Evolutionary conservation across 306 rosid genomes (phyloP).

Genomic region (Bauhinia variegata): DNA sequence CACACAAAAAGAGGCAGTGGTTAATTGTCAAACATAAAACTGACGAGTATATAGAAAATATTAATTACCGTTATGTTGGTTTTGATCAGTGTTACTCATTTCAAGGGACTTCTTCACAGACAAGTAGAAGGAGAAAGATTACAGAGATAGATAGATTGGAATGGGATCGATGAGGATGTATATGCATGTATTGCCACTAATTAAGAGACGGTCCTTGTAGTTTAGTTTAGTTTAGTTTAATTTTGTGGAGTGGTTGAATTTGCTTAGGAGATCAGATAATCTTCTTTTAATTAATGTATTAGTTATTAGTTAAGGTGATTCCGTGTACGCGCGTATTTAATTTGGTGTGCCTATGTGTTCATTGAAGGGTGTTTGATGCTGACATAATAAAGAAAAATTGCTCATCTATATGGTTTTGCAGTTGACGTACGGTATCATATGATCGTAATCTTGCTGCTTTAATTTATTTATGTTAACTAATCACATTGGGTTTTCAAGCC

Average conservation of each 20-base stretch:
- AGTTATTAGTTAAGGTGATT: neutral
- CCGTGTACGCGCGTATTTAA: too few species aligned
- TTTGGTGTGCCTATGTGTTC: neutral
- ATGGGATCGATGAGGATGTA: neutral
- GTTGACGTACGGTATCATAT: neutral
- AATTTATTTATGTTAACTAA: neutral
- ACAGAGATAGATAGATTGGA: neutral
- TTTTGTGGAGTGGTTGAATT: slow-evolving; percentile 32
- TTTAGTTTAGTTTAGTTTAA: too few species aligned
- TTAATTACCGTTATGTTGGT: slow-evolving; percentile 40
- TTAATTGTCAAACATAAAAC: too few species aligned
- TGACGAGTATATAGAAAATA: neutral
- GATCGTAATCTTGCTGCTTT: neutral
- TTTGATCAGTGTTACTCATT: slow-evolving; percentile 28
- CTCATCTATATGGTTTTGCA: neutral
- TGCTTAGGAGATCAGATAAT: neutral
- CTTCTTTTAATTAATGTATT: neutral
- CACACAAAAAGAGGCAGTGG: too few species aligned
- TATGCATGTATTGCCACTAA: neutral
- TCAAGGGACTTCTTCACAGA: slow-evolving; percentile 4
- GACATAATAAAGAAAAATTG: neutral
- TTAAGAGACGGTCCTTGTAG: too few species aligned
- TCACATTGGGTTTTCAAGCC: neutral
- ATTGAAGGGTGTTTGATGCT: neutral
- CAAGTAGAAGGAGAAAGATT: neutral